Percentiles rank a stretch among this genome's conserved stretches.
Evolutionary conservation across 2,329 filamentous ascomycete genomes (phyloP).

Genomic region (Phialemonium atrogriseum): DNA sequence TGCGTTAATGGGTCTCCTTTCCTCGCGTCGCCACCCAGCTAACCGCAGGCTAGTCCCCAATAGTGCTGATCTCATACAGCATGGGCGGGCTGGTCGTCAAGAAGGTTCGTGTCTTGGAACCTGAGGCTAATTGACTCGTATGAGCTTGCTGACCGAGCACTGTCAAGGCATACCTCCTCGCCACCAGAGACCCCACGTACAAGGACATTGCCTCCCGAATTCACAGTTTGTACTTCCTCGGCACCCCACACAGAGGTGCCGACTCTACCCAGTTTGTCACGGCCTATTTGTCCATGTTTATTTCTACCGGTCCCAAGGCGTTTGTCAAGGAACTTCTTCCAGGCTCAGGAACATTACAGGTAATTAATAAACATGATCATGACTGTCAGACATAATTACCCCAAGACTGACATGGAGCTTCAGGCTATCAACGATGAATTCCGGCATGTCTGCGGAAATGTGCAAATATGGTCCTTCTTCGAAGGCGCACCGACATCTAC

Average conservation of each 20-base stretch:
- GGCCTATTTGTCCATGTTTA: no score
- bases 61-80: conserved; percentile 14
- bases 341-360: conserved; percentile 1
- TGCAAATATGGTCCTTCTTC: conserved; percentile 19
- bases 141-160: neutral
- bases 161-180: conserved; percentile 11
- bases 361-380: neutral
- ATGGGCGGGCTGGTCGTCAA: conserved; percentile 16
- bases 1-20: no score
- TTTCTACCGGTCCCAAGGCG: no score
- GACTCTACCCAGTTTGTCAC: no score
- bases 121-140: no score
- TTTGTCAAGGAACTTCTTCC: conserved; percentile 18
- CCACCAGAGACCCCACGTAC: conserved; percentile 11
- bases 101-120: conserved; percentile 10
- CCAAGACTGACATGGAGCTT: no score
- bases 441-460: conserved; percentile 13
- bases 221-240: conserved; percentile 19
- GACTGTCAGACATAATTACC: neutral
- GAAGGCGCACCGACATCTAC: conserved; percentile 15
- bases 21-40: no score
- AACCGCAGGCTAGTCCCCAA: conserved; percentile 13
- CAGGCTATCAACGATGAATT: conserved; percentile 22
- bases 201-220: conserved; percentile 14
- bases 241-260: conserved; percentile 17